Percentiles rank a stretch among this genome's conserved stretches.
Conservation (phyloP, 495 filamentous ascomycete genomes). For the Glonium stellatum region DNA sequence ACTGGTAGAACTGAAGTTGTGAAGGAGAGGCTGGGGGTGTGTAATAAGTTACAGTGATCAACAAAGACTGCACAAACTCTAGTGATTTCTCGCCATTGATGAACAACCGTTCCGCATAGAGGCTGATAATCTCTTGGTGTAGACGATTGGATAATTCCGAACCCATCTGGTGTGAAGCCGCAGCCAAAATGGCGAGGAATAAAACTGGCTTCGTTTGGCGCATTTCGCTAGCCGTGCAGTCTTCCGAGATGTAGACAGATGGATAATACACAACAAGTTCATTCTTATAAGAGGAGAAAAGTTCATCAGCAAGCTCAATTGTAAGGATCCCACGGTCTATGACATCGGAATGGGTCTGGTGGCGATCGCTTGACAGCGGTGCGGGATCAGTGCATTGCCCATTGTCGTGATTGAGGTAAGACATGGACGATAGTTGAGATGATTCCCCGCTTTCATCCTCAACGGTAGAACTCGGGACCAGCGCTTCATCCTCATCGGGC, state of each 20-base stretch:
- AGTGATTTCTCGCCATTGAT: conserved; percentile 49
- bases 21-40: conserved; percentile 43
- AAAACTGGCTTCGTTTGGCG: conserved; percentile 43
- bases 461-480: not conserved
- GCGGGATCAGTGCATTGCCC: not conserved
- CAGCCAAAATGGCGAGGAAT: conserved; percentile 48
- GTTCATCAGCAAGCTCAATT: conserved; percentile 39
- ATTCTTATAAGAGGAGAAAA: conserved; percentile 42
- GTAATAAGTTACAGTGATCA: conserved; percentile 47
- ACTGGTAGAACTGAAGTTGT: conserved; percentile 49
- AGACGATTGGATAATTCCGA: conserved; percentile 40
- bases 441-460: not conserved
- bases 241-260: conserved; percentile 38
- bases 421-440: not conserved
- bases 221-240: conserved; percentile 39
- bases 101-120: conserved; percentile 46
- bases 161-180: conserved; percentile 42
- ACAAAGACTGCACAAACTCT: conserved; percentile 47
- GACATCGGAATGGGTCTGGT: conserved; percentile 32
- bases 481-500: conserved; percentile 8
- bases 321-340: conserved; percentile 47
- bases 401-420: not conserved
- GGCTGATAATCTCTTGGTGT: conserved; percentile 43
- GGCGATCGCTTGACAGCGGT: not conserved
- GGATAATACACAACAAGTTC: conserved; percentile 42